Base-by-base conservation (phyloP, 371 early-diverging fungal species). In the Hamiltosporidium tvaerminnensis region DNA sequence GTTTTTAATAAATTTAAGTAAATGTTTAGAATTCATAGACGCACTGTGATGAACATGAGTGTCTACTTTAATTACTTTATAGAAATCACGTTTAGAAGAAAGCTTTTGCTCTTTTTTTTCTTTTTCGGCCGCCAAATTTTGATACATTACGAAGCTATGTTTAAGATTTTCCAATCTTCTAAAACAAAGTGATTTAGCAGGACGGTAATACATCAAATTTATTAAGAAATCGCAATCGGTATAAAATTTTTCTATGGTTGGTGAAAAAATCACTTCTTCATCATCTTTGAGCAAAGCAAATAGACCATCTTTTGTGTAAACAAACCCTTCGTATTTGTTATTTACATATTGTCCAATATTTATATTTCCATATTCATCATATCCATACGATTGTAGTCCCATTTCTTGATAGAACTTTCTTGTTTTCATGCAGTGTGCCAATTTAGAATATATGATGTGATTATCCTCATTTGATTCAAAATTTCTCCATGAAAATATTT, bases 61-160 rank as follows among this genome's bases (percentile, higher is more conserved):
- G 77, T 95, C 96, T 33, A 91, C 93, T 73, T 95, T 95, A 59
- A 93, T 85, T 31, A 93, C 92, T 66, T 92, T 95, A 81, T 95
- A 95, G 67, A 93, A 91, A 73, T 95, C 96, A 66, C 92, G 82
- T 70, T 91, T 92, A 1, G 92, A 90, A 12, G 89, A 90, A 32
- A 83, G 49, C 36, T 61, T 61, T n/a, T 52, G 63, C 44, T 81
- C 75, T 90, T 92, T 66, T 88, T 86, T 76, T 86, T 87, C 75
- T 91, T 92, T 74, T 88, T 89, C 62, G 89, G 71, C 30, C 89
- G 76, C 32, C 47, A 49, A 23, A 53, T 70, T 70, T 53, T 82
- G 77, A 74, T 92, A 92, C 84, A 93, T 85, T 71, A 87, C 84
- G 84, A 91, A 95, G 70, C 88, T 88, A 66, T 83, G 82, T 72